Conservation (phyloP, 2,329 filamentous ascomycete genomes). For the Cordyceps tenuipes region DNA sequence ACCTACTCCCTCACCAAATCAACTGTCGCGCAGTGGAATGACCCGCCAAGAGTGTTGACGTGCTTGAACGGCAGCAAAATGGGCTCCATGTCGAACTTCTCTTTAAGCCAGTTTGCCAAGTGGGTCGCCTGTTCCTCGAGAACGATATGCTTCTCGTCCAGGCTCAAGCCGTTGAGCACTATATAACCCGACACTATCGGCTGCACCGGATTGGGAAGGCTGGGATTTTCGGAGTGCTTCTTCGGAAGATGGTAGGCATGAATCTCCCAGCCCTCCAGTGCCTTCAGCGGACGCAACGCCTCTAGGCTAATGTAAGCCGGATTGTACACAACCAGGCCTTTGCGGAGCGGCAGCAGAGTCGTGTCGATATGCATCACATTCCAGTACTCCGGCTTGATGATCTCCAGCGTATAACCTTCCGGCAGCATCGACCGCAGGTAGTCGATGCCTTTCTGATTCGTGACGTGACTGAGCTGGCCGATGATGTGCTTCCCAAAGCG, state of each 20-base stretch:
- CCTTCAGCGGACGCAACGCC: constrained; percentile 17
- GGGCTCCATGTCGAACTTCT: constrained; percentile 14
- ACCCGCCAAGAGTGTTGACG: constrained; percentile 25
- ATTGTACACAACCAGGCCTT: constrained; percentile 21
- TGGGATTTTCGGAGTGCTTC: background rate
- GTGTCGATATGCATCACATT: constrained; percentile 25
- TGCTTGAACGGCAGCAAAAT: constrained; percentile 21
- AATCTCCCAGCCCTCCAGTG: constrained; percentile 22
- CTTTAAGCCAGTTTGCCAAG: constrained; percentile 14
- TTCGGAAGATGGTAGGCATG: constrained; percentile 17
- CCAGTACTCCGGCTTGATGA: constrained; percentile 18
- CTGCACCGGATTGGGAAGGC: constrained; percentile 16
- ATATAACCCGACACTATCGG: constrained; percentile 23
- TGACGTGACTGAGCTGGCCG: constrained; percentile 6
- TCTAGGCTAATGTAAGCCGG: constrained; percentile 19
- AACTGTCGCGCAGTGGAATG: constrained; percentile 25
- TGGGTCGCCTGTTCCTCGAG: constrained; percentile 20
- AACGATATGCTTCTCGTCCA: constrained; percentile 20
- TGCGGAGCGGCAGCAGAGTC: constrained; percentile 22
- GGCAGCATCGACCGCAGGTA: constrained; percentile 3
- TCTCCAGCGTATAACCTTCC: constrained; percentile 20
- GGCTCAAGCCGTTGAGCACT: constrained; percentile 19
- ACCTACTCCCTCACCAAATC: constrained; percentile 8
- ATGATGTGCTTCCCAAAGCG: constrained; percentile 1
- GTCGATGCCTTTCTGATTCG: constrained; percentile 6